Base-by-base conservation (phyloP, 1,284 basidiomycete genomes). In the Wallemia mellicola region DNA sequence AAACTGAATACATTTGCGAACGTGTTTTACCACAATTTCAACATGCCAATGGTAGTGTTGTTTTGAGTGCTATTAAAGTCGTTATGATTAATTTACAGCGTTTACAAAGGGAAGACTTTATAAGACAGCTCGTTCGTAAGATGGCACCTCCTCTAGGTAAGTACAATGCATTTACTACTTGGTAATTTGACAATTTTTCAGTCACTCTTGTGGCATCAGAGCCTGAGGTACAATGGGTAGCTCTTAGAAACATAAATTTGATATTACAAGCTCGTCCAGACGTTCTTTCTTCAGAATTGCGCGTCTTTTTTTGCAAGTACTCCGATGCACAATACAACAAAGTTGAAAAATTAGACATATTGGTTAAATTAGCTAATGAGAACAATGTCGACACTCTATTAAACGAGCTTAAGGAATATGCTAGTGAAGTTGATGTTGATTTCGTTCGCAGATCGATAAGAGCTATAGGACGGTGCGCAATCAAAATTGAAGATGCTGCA, bases 241-340 rank as follows among this genome's bases (percentile, higher is more conserved):
- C 87, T 0, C 74, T 98, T 60, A 79, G 92, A 27, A 96, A 98
- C 68, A 89, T 96, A 74, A 92, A 95, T 66, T 78, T 98, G 58
- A 78, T 98, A 58, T 78, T 96, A 24, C 94, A 98, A 71, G 88
- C 91, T 65, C 80, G 87, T 2, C 75, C 86, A 0, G 84, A 91
- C 61, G 76, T 95, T 60, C 77, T 98, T 3, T 79, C 82, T 27
- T 91, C 86, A 71, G 92, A 98, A 71, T 89, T 98, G 81, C 81
- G 89, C 61, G 91, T 98, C 25, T 98, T 98, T 71, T 98, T 98
- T 75, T 98, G 94, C 81, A 98, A 98, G 71, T 98, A 99, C 74
- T 98, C 96, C 69, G 94, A 98, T 68, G 92, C 94, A 1, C 75
- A 91, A 28, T 99, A 98, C 68, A 89, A 96, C 71, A 98, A 98